Percentiles rank a stretch among this genome's conserved stretches.
Evolutionary conservation across 495 filamentous ascomycete species (phyloP).

Genomic region (Tuber microsphaerosporum): DNA sequence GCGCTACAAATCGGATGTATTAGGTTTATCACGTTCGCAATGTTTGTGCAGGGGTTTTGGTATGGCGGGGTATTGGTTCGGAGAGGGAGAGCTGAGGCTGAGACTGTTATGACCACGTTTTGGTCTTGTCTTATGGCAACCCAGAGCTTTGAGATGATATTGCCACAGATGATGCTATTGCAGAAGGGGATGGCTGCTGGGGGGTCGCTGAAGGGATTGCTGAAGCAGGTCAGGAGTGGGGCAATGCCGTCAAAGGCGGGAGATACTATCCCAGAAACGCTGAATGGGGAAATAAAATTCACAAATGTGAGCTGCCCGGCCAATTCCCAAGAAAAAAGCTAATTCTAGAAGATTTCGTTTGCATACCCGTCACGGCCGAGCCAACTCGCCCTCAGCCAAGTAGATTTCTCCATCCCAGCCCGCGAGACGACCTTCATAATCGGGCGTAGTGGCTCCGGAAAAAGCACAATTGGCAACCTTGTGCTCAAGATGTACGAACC

Average conservation of each 20-base stretch:
- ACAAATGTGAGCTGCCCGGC: conserved; percentile 53
- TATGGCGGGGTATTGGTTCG: conserved; percentile 66
- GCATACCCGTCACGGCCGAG: conserved; percentile 70
- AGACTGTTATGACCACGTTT: conserved; percentile 74
- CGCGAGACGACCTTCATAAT: conserved; percentile 74
- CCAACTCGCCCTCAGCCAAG: conserved; percentile 54
- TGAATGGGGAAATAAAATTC: conserved; percentile 62
- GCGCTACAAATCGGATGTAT: conserved; percentile 65
- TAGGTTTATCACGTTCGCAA: conserved; percentile 63
- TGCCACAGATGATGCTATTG: conserved; percentile 67
- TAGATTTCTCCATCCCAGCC: conserved; percentile 61
- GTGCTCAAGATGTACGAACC: conserved; percentile 70
- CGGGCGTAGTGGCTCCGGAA: conserved; percentile 83
- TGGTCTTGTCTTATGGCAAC: conserved; percentile 71
- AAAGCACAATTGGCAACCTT: conserved; percentile 79
- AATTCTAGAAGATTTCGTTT: conserved; percentile 61
- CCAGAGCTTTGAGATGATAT: conserved; percentile 61
- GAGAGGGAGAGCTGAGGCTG: conserved; percentile 50
- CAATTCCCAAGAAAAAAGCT: conserved; percentile 1
- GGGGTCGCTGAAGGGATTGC: conserved; percentile 50
- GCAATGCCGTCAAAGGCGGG: conserved; percentile 27
- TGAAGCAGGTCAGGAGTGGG: conserved; percentile 41
- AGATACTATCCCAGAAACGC: conserved; percentile 44
- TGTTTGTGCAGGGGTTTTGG: conserved; percentile 92
- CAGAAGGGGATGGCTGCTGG: conserved; percentile 75